These are phyloP conservation scores for Cerrena zonata DNA, from an alignment of 1,284 basidiomycete species.

Conservation along the genomic window DNA sequence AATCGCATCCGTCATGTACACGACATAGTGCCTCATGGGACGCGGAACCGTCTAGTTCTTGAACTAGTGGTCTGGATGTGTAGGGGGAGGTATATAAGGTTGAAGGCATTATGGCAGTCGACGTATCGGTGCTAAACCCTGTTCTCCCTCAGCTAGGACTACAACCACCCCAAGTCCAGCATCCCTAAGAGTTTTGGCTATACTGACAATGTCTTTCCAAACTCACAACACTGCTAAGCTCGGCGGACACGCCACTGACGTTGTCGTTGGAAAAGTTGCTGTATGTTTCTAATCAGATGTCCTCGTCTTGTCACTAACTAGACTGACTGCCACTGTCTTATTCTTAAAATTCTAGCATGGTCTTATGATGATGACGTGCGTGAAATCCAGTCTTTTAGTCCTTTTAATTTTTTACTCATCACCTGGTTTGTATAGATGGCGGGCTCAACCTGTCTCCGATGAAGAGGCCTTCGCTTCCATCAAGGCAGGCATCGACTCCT, in stretches of 20 bases:
- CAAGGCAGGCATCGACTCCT: conserved; percentile 54
- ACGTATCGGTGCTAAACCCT: too few species aligned
- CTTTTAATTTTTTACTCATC: neutral
- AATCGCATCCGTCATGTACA: too few species aligned
- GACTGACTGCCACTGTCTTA: conserved; percentile 8
- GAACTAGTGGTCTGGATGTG: too few species aligned
- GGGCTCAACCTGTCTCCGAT: conserved; percentile 39
- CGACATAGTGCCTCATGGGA: too few species aligned
- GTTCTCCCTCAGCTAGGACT: too few species aligned
- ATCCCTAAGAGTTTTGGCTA: too few species aligned
- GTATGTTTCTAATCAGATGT: conserved; percentile 20
- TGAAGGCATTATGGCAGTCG: too few species aligned
- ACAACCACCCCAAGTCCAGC: neutral
- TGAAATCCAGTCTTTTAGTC: neutral
- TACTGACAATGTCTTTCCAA: neutral
- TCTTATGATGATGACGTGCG: conserved; percentile 49
- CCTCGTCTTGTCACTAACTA: neutral
- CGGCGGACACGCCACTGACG: conserved; percentile 29
- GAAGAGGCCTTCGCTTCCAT: conserved; percentile 57
- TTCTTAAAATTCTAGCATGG: conserved; percentile 32
- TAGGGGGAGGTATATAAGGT: too few species aligned
- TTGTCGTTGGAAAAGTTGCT: conserved; percentile 32
- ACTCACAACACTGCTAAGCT: conserved; percentile 22
- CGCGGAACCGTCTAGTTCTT: too few species aligned
- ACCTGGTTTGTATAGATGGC: conserved; percentile 25